Base-by-base conservation (phyloP, 1,284 basidiomycete genomes). In the Butyriboletus appendiculatus region DNA sequence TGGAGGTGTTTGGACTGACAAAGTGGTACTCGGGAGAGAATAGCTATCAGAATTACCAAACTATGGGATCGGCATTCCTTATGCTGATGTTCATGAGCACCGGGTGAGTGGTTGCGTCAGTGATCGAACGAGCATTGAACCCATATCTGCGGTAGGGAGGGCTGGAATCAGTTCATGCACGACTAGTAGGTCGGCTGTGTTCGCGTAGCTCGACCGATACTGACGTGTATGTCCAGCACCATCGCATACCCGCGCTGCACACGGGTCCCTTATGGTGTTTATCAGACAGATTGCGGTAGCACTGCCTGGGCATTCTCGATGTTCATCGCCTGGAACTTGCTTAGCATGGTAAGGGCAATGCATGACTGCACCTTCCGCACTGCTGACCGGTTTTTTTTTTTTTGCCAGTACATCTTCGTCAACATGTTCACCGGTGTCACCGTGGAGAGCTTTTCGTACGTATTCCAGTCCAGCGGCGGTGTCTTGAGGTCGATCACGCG, bases 401-500 rank as follows among this genome's bases (percentile, higher is more conserved):
- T 41, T 8, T 12, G 3, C 20, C 28, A 94, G 93, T 95, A 94
- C 68, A 94, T 96, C 64, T 96, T 98, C 75, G 82, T 94, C 62
- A 97, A 97, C 76, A 88, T 96, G 84, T 95, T 95, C 71, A 94
- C 91, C 74, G 91, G 90, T 89, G 93, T 96, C 58, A 92, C 98
- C 53, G 95, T 98, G 63, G 91, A 98, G 71, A 97, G 92, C 67
- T 98, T 99, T 71, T 92, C 94, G 20, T 98, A 96, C 71, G 93
- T 98, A 10, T 96, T 96, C 73, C 94, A 97, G 71, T 80, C 84
- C 49, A 83, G 92, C 50, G 90, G 92, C 20, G 88, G 89, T n/a
- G 83, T 87, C 28, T 24, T 65, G 44, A 90, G 87, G 52, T 86
- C 89, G 0, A 86, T 98, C 42, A 91, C 88, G 22, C 82, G 96